Evolutionary conservation across 257 asterid species (phyloP).

Genomic region (Solanum microdontum): DNA sequence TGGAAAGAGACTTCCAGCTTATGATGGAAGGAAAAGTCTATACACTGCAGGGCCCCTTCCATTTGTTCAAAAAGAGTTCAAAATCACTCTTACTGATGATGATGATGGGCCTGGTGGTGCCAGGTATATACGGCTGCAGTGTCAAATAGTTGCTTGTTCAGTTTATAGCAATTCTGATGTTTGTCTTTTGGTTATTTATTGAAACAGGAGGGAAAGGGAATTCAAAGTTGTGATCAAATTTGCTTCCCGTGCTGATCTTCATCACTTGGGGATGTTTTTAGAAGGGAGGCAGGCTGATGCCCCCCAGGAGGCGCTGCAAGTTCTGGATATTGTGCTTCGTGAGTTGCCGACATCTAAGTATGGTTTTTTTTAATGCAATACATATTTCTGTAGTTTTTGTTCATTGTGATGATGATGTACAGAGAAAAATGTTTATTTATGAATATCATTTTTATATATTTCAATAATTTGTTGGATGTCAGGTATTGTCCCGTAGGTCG

Average conservation of each 20-base stretch:
- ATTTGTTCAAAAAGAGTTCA: slow-evolving; percentile 58
- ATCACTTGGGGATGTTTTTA: slow-evolving; percentile 80
- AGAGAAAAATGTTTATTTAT: not conserved
- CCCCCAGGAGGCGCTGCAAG: slow-evolving; percentile 95
- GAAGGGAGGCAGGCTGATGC: slow-evolving; percentile 93
- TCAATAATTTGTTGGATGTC: not conserved
- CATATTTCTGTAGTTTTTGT: not conserved
- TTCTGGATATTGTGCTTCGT: slow-evolving; percentile 85
- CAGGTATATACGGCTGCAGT: slow-evolving; percentile 23
- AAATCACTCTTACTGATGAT: slow-evolving; percentile 55
- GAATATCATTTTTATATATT: not conserved
- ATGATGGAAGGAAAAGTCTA: slow-evolving; percentile 91
- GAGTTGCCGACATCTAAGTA: slow-evolving; percentile 77
- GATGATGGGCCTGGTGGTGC: slow-evolving; percentile 61
- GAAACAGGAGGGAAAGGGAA: slow-evolving; percentile 67
- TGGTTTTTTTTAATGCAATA: not conserved
- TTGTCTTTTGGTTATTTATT: not conserved
- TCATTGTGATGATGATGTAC: not conserved
- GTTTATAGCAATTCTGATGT: not conserved
- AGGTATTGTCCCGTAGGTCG: slow-evolving; percentile 78
- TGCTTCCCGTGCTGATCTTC: slow-evolving; percentile 92
- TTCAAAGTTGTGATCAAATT: slow-evolving; percentile 77
- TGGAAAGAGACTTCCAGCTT: slow-evolving; percentile 88
- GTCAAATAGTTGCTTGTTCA: not conserved
- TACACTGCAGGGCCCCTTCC: slow-evolving; percentile 97